phyloP scores from a whole-genome alignment of 208 protist genomes.

The Crithidia acanthocephali region DNA sequence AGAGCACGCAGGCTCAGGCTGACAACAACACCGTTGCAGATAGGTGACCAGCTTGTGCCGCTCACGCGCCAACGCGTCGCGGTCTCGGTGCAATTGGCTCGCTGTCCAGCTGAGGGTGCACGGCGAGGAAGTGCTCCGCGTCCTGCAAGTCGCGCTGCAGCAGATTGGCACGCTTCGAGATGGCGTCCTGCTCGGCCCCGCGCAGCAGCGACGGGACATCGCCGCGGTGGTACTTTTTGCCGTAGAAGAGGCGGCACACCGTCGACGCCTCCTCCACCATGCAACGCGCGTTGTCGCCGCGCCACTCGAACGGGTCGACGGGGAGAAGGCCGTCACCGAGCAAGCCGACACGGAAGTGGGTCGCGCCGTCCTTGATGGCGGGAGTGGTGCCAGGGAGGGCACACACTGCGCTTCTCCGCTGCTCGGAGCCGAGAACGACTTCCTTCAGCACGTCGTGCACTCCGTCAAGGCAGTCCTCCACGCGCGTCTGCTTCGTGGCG shows the following conservation, averaged over 20 bases:
- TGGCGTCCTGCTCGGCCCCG: conserved; percentile 65
- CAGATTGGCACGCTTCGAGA: conserved; percentile 72
- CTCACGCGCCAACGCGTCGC: conserved; percentile 16
- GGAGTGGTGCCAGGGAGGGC: conserved; percentile 69
- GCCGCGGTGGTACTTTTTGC: conserved; percentile 85
- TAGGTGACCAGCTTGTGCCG: no score
- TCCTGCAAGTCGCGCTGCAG: conserved; percentile 70
- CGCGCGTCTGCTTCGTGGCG: conserved; percentile 4
- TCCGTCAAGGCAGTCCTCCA: conserved; percentile 20
- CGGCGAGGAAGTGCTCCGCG: conserved; percentile 73
- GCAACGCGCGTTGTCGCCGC: conserved; percentile 70
- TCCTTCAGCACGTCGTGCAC: conserved; percentile 27
- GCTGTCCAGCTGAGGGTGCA: conserved; percentile 49
- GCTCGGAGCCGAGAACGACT: conserved; percentile 36
- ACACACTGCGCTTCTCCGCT: conserved; percentile 29
- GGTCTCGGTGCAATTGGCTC: conserved; percentile 17
- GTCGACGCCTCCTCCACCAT: conserved; percentile 78
- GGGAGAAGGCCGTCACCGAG: conserved; percentile 80
- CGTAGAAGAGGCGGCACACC: conserved; percentile 75
- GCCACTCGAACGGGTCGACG: conserved; percentile 85
- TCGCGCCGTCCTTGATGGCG: conserved; percentile 60
- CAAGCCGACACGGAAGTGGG: conserved; percentile 52
- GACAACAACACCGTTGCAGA: no score
- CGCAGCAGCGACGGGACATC: conserved; percentile 68
- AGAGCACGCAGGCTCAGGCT: no score